A percentile compares a stretch with the other conserved stretches of the same genome.
These are phyloP conservation scores for Leptographium wingfieldii DNA, from an alignment of 2,329 filamentous ascomycete species.

Conservation along the genomic window DNA sequence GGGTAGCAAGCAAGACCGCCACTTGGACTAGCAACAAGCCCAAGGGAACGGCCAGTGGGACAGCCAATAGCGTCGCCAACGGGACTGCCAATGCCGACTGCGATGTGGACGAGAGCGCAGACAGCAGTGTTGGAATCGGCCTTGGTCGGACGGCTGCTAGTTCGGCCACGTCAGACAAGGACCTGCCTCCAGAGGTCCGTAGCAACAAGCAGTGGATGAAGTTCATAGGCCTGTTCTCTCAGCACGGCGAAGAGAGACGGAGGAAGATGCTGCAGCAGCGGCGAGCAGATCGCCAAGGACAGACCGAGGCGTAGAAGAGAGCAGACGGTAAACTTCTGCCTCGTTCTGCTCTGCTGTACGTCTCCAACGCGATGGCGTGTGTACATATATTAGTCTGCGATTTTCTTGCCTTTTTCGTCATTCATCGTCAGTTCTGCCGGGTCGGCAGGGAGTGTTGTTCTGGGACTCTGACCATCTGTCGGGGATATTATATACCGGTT, in stretches of 20 bases:
- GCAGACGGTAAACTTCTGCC: not conserved
- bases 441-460: no score
- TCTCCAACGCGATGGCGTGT: not conserved
- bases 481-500: no score
- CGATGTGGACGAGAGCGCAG: not conserved
- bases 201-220: constrained; percentile 6
- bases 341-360: not conserved
- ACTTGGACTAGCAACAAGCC: no score
- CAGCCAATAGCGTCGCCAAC: not conserved
- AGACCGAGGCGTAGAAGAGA: not conserved
- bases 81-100: not conserved
- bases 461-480: no score
- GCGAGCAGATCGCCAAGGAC: not conserved
- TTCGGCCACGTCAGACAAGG: not conserved
- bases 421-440: not conserved
- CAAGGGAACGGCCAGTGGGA: not conserved
- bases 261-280: not conserved
- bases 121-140: not conserved
- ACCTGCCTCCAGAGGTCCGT: constrained; percentile 4
- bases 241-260: not conserved
- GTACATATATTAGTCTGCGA: not conserved
- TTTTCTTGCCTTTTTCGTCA: not conserved
- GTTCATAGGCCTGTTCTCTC: constrained; percentile 1
- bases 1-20: not conserved
- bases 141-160: not conserved